Evolutionary conservation across 306 rosid genomes (phyloP), one percentile per base, ranked within the genome.

Genomic region (Ochetophila trinervis): DNA sequence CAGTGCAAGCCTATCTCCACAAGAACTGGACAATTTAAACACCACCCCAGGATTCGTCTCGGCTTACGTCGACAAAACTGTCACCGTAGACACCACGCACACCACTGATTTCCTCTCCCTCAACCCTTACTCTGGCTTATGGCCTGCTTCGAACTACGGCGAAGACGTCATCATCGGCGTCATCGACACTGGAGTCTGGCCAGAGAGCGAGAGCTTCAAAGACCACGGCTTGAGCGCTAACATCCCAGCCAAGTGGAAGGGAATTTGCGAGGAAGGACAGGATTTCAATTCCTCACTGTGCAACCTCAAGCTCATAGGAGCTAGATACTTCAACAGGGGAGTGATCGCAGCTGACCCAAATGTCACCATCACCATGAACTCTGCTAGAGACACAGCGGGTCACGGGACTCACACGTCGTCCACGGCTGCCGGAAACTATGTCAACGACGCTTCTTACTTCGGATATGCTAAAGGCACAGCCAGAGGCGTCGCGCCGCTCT

Each of bases 171-270:
- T 70, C 45, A 18, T 76, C 20, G 77, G 77, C 16, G 61, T 76
- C 12, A 22, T 76, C 18, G 75, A 76, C 48, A 5, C 71, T 1
- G 75, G 80, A 8, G 14, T 76, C 16, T 77, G 69, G 76, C 81
- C 77, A 4, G 81, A 77, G 69, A 59, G 62, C 8, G 47, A 71
- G 6, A 71, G 74, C 69, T 77, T 71, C 65, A 61, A 47, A 18
- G 77, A 71, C 45, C 55, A 54, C 13, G 77, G 65, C 3, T 67
- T 77, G 40, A 45, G 17, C 19, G 37, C 55, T 11, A 23, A 4
- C 9, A 47, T 65, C 9, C 81, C 81, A 22, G 10, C 73, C 10
- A 71, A 30, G 17, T 77, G 81, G 81, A 71, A 71, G 16, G 81
- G 77, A 4, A 60, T 1, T 22, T 77, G 77, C 22, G 65, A 71